Base-by-base conservation (phyloP, 257 asterid genomes). In the Solanum chaucha region DNA sequence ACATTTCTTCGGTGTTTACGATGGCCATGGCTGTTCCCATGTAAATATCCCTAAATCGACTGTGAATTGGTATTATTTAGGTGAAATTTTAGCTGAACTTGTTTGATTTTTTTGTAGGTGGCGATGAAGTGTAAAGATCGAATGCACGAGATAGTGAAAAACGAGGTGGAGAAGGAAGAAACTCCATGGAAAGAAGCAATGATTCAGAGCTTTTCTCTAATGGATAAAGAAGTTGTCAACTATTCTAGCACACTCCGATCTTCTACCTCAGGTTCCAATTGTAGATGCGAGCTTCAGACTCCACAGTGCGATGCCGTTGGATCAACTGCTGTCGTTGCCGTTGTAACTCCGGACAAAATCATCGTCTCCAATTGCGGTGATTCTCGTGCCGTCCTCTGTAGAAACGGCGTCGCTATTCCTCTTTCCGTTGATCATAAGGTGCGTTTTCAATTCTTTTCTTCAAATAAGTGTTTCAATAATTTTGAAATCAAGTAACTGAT, bases 11-110 rank as follows among this genome's bases (percentile, higher is more conserved):
- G 99, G 98, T 6, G 98, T 97, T 3, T 97, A 96, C 75, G 99
- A 97, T 55, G 99, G 99, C 48, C 99, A 97, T 81, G 99, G 99
- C 74, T 97, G 99, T 95, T 97, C 99, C 9, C 99, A 97, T 90
- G 99, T 96, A 88, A 86, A 92, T 73, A 17, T 13, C 32, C 36
- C 14, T 10, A 22, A 22, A 14, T 9, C 13, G 40, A 1, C 11
- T 24, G 24, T 55, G 0, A 40, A 40, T 10, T 59, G 0, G 26
- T n/a, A 17, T 11, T 22, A 3, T 26, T 12, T 19, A n/a, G 30
- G 30, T 10, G 0, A 17, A 8, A 4, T 40, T 2, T 55, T 38
- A 19, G 22, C 55, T 82, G 5, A 34, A 2, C 4, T 34, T 70
- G 17, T 0, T 24, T 22, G 6, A 22, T 5, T 17, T 17, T 36